These are phyloP conservation scores for Exophiala phaeomuriformis DNA, from an alignment of 2,329 filamentous ascomycete genomes.

Conservation along the genomic window DNA sequence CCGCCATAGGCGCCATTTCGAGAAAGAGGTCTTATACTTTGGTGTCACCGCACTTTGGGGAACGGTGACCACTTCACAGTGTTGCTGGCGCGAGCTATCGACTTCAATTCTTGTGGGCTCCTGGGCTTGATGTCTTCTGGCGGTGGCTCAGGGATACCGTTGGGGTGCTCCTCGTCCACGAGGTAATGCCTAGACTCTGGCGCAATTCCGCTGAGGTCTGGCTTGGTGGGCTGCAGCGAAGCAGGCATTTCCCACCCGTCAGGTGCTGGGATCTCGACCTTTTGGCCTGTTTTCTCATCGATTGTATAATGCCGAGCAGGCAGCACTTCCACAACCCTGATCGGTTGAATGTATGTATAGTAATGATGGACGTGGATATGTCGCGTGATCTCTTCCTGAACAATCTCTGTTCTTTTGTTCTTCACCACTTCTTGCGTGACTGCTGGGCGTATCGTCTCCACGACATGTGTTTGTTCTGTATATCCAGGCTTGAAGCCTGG, in stretches of 20 bases:
- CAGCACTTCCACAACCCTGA: conserved; percentile 32
- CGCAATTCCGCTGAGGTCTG: conserved; percentile 13
- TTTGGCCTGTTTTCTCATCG: conserved; percentile 21
- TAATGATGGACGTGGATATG: conserved; percentile 34
- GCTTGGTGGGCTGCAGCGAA: conserved; percentile 13
- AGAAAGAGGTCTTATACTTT: not conserved
- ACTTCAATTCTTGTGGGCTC: conserved; percentile 2
- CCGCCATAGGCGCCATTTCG: not conserved
- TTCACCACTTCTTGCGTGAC: conserved; percentile 32
- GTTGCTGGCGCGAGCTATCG: conserved; percentile 3
- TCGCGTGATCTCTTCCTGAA: conserved; percentile 31
- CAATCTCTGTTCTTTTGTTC: conserved; percentile 27
- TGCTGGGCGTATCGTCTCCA: conserved; percentile 20
- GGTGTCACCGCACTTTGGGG: conserved; percentile 11
- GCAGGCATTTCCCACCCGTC: conserved; percentile 23
- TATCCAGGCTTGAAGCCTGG: conserved; percentile 14
- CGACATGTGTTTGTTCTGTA: conserved; percentile 19
- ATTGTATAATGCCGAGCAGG: conserved; percentile 32
- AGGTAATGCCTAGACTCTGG: conserved; percentile 20
- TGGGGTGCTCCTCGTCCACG: conserved; percentile 24
- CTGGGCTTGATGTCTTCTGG: conserved; percentile 10
- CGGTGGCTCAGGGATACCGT: conserved; percentile 17
- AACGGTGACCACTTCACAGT: conserved; percentile 16
- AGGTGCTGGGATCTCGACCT: conserved; percentile 23
- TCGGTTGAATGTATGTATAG: conserved; percentile 31